Percentiles rank a stretch among this genome's conserved stretches.
phyloP scores from a whole-genome alignment of 495 filamentous ascomycete genomes.

The Neurospora terricola region DNA sequence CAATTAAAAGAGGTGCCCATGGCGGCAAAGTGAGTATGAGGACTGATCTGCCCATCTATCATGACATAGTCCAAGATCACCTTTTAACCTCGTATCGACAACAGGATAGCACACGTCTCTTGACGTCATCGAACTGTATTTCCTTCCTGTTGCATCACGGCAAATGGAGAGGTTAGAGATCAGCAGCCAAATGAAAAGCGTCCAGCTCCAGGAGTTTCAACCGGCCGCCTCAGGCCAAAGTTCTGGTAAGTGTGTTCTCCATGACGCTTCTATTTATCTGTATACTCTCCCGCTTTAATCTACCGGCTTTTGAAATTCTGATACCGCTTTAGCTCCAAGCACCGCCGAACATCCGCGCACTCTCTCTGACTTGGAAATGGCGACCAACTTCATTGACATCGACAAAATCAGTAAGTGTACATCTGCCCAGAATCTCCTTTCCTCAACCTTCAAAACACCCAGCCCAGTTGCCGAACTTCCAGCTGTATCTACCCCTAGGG shows the following conservation, averaged over 20 bases:
- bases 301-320: not conserved
- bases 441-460: not conserved
- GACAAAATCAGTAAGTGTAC: not conserved
- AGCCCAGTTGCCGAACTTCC: not conserved
- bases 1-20: not conserved
- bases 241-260: not conserved
- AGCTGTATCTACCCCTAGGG: not conserved
- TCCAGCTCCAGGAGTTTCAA: not conserved
- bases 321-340: not conserved
- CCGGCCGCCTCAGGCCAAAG: not conserved
- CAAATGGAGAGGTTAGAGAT: not conserved
- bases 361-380: not conserved
- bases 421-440: not conserved
- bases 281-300: not conserved
- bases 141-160: not conserved
- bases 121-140: not conserved
- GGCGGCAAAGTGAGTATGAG: not conserved
- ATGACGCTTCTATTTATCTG: not conserved
- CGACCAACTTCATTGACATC: not conserved
- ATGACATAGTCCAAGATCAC: not conserved
- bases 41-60: not conserved
- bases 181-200: not conserved
- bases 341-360: not conserved
- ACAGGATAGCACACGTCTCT: not conserved
- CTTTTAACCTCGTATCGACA: not conserved